phyloP scores from a whole-genome alignment of 331 rosid genomes.

The Malus hybrid region DNA sequence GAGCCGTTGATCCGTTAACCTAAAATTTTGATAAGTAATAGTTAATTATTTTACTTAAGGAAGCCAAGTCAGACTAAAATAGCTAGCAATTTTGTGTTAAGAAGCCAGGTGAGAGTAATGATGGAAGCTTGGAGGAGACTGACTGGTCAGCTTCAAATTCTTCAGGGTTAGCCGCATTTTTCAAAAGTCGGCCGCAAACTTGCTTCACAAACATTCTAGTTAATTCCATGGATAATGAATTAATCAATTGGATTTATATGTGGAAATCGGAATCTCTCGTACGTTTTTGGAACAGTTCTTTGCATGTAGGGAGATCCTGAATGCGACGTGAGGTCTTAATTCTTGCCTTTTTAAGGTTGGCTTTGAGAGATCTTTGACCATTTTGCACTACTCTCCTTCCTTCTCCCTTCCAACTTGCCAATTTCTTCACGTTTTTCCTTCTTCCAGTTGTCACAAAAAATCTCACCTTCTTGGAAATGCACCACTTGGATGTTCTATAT shows the following conservation, averaged over 20 bases:
- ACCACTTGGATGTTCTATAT: not conserved
- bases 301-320: conserved; percentile 32
- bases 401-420: not conserved
- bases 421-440: conserved; percentile 11
- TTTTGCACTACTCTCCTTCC: not conserved
- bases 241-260: too few relatives aligned
- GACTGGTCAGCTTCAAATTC: too few relatives aligned
- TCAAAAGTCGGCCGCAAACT: not conserved
- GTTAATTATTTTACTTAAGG: not conserved
- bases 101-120: not conserved
- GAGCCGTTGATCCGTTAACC: too few relatives aligned
- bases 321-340: conserved; percentile 12
- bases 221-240: not conserved
- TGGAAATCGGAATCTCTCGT: conserved; percentile 16
- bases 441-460: not conserved
- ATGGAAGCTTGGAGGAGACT: not conserved
- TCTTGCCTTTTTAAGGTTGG: not conserved
- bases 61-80: conserved; percentile 45
- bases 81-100: conserved; percentile 10
- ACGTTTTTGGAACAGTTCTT: conserved; percentile 18
- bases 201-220: not conserved
- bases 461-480: not conserved
- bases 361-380: not conserved
- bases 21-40: too few relatives aligned
- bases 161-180: not conserved